A percentile compares a stretch with the other conserved stretches of the same genome.
These are phyloP conservation scores for Penicillium psychrofluorescens DNA, from an alignment of 495 filamentous ascomycete genomes.

Conservation along the genomic window DNA sequence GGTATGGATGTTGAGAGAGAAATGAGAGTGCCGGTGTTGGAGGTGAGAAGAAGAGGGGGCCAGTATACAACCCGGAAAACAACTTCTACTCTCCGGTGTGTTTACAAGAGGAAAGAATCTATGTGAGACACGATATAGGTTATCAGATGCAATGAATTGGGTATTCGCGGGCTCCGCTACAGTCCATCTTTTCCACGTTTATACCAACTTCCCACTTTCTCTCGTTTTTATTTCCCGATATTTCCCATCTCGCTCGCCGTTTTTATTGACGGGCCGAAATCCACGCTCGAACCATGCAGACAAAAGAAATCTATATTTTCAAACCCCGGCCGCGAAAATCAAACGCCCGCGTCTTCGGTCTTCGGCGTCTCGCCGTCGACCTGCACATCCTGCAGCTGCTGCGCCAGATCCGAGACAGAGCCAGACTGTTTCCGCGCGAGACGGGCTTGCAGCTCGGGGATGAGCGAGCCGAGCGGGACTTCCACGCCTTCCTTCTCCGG, in stretches of 20 bases:
- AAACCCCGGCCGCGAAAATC: not conserved
- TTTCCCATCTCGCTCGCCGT: no score
- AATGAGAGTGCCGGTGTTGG: no score
- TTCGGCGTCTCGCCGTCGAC: slow-evolving; percentile 11
- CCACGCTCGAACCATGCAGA: no score
- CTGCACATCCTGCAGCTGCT: slow-evolving; percentile 17
- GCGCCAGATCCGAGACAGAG: slow-evolving; percentile 10
- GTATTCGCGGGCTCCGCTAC: slow-evolving; percentile 4
- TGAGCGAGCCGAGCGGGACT: slow-evolving; percentile 53
- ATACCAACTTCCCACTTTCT: not conserved
- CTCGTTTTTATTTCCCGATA: slow-evolving; percentile 1
- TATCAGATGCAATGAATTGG: slow-evolving; percentile 7
- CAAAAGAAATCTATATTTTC: no score
- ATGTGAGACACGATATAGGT: no score
- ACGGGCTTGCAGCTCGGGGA: slow-evolving; percentile 50
- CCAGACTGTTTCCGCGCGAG: slow-evolving; percentile 19
- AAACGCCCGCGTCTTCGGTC: slow-evolving; percentile 9
- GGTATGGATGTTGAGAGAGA: no score
- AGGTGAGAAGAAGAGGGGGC: no score
- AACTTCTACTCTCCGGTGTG: no score
- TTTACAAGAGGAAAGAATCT: no score
- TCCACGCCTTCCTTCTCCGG: slow-evolving; percentile 80
- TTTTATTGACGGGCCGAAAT: no score
- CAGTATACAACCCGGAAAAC: no score
- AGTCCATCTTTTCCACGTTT: no score